These are phyloP conservation scores for Phytophthora fragariae DNA, from an alignment of 352 stramenopile genomes.

Conservation along the genomic window DNA sequence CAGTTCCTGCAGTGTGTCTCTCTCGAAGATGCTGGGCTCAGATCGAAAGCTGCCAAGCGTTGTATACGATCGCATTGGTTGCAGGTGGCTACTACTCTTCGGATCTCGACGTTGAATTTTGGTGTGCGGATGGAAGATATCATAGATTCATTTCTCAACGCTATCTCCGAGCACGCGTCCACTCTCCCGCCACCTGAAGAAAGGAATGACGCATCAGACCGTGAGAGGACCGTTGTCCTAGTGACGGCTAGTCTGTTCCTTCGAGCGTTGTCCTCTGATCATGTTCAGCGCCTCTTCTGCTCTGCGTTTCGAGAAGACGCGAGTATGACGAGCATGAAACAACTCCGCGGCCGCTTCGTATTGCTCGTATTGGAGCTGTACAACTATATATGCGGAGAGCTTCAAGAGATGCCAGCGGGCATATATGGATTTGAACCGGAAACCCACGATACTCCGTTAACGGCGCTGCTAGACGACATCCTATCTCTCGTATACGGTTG, in stretches of 20 bases:
- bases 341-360: neutral
- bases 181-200: neutral
- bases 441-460: neutral
- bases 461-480: neutral
- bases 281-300: neutral
- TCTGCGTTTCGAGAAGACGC: neutral
- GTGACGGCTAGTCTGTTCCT: neutral
- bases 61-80: slow-evolving; percentile 20
- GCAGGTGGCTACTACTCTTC: neutral
- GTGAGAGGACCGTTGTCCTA: neutral
- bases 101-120: neutral
- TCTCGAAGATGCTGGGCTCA: neutral
- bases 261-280: neutral
- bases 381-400: neutral
- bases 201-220: neutral
- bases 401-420: neutral
- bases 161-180: neutral
- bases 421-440: neutral
- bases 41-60: neutral
- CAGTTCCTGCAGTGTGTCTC: slow-evolving; percentile 16
- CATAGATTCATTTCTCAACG: neutral
- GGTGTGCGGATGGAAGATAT: neutral
- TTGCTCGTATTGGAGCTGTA: neutral
- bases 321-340: neutral
- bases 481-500: neutral